Conservation (phyloP, 208 protist species). For the Crithidia mellificae region DNA sequence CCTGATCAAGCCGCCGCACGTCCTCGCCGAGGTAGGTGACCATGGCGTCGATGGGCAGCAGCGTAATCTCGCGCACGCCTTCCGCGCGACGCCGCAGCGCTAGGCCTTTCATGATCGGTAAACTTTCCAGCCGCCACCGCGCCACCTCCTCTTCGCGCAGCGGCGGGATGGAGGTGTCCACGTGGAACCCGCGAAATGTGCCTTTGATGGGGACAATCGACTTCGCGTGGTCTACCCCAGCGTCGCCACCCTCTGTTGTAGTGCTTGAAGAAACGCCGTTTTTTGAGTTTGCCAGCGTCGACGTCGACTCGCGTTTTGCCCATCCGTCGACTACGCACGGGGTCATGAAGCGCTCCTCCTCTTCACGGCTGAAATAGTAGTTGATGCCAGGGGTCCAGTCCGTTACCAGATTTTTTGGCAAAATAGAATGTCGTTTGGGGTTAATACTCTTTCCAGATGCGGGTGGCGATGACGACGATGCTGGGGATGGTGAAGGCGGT, state of each 20-base stretch:
- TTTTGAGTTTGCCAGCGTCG: not conserved
- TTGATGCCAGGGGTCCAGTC: conserved; percentile 8
- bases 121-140: conserved; percentile 55
- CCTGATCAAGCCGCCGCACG: conserved; percentile 55
- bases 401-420: not conserved
- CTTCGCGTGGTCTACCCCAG: not conserved
- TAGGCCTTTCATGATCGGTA: conserved; percentile 8
- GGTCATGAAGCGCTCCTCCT: conserved; percentile 9
- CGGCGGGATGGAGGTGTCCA: conserved; percentile 41
- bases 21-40: conserved; percentile 58
- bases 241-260: too few species aligned
- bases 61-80: not conserved
- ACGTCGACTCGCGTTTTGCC: not conserved
- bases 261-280: not conserved
- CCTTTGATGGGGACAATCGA: not conserved
- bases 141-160: conserved; percentile 56
- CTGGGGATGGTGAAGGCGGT: not conserved
- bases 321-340: not conserved
- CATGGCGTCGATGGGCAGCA: conserved; percentile 47
- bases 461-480: not conserved
- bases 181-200: not conserved
- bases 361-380: conserved; percentile 15
- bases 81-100: not conserved
- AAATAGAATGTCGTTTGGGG: not conserved
- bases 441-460: not conserved